Conservation (phyloP, 345 rosid species). For the Sonneratia alba region DNA sequence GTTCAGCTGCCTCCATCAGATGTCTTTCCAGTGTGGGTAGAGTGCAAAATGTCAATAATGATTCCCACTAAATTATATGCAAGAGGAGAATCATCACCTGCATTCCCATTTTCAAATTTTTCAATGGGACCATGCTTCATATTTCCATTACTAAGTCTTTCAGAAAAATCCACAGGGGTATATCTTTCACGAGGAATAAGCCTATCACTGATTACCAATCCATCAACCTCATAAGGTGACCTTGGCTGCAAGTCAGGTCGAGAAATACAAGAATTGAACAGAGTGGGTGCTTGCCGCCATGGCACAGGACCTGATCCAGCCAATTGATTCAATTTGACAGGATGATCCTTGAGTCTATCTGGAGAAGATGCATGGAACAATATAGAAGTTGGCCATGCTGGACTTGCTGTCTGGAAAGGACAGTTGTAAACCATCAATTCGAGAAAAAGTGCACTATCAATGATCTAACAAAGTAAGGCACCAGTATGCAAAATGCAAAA, state of each 20-base stretch:
- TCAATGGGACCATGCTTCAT: conserved; percentile 33
- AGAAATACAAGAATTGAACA: conserved; percentile 47
- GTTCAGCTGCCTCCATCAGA: conserved; percentile 5
- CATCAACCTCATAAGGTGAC: conserved; percentile 37
- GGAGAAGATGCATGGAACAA: conserved; percentile 33
- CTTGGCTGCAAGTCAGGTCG: conserved; percentile 49
- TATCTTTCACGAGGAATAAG: conserved; percentile 27
- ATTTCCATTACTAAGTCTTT: conserved; percentile 47
- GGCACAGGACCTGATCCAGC: conserved; percentile 69
- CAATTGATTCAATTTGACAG: conserved; percentile 59
- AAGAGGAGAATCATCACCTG: conserved; percentile 37
- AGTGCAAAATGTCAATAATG: not conserved
- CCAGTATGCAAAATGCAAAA: not conserved
- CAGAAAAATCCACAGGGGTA: conserved; percentile 38
- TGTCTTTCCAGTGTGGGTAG: not conserved
- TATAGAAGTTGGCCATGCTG: conserved; percentile 39
- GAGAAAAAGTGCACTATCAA: not conserved
- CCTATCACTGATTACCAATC: conserved; percentile 38
- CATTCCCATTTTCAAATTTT: conserved; percentile 42
- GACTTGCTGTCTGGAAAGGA: conserved; percentile 45
- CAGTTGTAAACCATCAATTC: conserved; percentile 1
- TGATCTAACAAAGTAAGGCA: not conserved
- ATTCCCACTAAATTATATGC: not conserved
- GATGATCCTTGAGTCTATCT: conserved; percentile 43
- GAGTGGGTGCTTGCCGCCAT: conserved; percentile 63